A percentile compares a stretch with the other conserved stretches of the same genome.
Evolutionary conservation across 2,329 filamentous ascomycete species (phyloP).

Genomic region (Lizonia empirigonia): DNA sequence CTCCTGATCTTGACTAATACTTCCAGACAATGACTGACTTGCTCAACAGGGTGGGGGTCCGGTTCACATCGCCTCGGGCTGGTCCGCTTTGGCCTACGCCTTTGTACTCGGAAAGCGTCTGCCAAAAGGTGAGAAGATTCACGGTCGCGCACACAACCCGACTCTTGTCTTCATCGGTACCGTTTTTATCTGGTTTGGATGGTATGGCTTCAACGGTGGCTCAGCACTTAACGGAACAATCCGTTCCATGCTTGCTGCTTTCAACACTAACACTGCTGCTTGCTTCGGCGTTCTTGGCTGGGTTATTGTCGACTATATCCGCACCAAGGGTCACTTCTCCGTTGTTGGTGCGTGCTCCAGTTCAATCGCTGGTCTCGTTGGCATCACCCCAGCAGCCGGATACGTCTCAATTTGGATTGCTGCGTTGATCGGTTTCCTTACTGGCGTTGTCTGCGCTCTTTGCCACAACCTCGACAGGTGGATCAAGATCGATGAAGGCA

Average conservation of each 20-base stretch:
- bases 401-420: constrained; percentile 61
- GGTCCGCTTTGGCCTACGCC: constrained; percentile 67
- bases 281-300: constrained; percentile 61
- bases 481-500: constrained; percentile 62
- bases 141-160: constrained; percentile 66
- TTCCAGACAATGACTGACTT: neutral
- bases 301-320: constrained; percentile 60
- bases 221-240: constrained; percentile 56
- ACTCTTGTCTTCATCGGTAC: constrained; percentile 69
- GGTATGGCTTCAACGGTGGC: constrained; percentile 65
- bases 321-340: constrained; percentile 59
- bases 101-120: constrained; percentile 66
- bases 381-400: constrained; percentile 63
- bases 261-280: constrained; percentile 64
- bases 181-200: constrained; percentile 69
- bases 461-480: constrained; percentile 60
- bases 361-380: constrained; percentile 64
- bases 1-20: neutral
- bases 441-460: constrained; percentile 57
- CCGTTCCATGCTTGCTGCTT: constrained; percentile 60
- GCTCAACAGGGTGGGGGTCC: constrained; percentile 58
- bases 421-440: constrained; percentile 62
- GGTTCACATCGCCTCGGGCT: constrained; percentile 68
- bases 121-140: constrained; percentile 55
- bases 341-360: constrained; percentile 63